Percentiles rank a stretch among this genome's conserved stretches.
Conservation (phyloP, 164 flowering plant genomes). For the Cinnamomum micranthum region DNA sequence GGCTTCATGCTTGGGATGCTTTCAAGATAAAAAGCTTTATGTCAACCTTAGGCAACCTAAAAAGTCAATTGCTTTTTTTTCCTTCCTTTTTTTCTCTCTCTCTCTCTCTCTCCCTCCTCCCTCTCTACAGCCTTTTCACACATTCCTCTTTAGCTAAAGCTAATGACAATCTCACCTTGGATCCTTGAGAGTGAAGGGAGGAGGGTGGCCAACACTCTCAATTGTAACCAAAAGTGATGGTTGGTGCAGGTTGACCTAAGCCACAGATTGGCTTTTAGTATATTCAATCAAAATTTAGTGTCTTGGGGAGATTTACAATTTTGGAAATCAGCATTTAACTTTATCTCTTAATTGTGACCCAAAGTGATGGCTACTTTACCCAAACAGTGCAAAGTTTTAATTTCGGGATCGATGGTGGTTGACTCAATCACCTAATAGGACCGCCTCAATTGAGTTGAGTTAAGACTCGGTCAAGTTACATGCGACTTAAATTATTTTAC, state of each 20-base stretch:
- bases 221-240: constrained; percentile 17
- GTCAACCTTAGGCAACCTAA: constrained; percentile 26
- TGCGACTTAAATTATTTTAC: too few relatives aligned
- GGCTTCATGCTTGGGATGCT: constrained; percentile 37
- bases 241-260: constrained; percentile 13
- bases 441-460: too few relatives aligned
- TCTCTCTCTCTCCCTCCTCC: neutral
- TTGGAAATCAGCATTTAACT: too few relatives aligned
- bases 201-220: constrained; percentile 40
- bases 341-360: too few relatives aligned
- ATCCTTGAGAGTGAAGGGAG: constrained; percentile 39
- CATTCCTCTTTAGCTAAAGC: constrained; percentile 11
- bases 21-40: constrained; percentile 11
- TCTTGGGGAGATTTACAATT: too few relatives aligned
- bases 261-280: neutral
- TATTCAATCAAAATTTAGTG: too few relatives aligned
- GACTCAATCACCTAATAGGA: too few relatives aligned
- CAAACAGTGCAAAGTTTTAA: too few relatives aligned
- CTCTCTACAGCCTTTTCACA: constrained; percentile 8
- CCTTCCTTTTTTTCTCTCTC: too few relatives aligned
- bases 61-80: constrained; percentile 35
- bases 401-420: too few relatives aligned
- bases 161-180: constrained; percentile 13
- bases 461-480: too few relatives aligned
- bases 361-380: too few relatives aligned